These are phyloP conservation scores for Acacia pycnantha DNA, from an alignment of 331 rosid species.

Conservation along the genomic window DNA sequence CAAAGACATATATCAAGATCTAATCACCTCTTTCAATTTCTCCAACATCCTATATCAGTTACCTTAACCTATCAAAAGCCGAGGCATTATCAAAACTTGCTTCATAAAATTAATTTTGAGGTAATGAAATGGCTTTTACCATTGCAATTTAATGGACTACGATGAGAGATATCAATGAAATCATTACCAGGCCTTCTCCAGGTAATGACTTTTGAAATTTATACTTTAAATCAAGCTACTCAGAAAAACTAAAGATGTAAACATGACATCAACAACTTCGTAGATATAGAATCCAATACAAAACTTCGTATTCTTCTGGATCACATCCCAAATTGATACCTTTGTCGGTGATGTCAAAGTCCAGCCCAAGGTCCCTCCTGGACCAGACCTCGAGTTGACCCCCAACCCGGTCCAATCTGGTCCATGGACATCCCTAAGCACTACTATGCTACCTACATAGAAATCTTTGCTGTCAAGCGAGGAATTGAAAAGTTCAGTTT, in stretches of 20 bases:
- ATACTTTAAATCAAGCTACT: constrained; percentile 22
- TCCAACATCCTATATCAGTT: background rate
- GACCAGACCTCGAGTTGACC: too few relatives aligned
- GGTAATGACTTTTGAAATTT: background rate
- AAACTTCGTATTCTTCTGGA: background rate
- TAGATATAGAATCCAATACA: constrained; percentile 13
- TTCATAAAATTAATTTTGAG: background rate
- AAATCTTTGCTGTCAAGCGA: too few relatives aligned
- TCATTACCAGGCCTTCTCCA: background rate
- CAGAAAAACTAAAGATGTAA: background rate
- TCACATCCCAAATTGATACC: constrained; percentile 43
- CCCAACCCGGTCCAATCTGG: too few relatives aligned
- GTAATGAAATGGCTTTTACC: background rate
- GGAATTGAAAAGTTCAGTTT: too few relatives aligned
- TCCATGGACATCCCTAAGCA: too few relatives aligned
- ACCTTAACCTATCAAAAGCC: background rate
- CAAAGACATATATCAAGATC: background rate
- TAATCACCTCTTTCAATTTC: background rate
- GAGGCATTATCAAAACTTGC: background rate
- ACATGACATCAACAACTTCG: constrained; percentile 17
- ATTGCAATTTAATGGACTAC: background rate
- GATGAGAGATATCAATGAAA: background rate
- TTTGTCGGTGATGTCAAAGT: constrained; percentile 54
- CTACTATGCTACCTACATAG: too few relatives aligned
- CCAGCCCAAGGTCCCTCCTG: too few relatives aligned